A percentile compares a stretch with the other conserved stretches of the same genome.
Conservation (phyloP, 495 filamentous ascomycete species). For the Niebla homalea region DNA sequence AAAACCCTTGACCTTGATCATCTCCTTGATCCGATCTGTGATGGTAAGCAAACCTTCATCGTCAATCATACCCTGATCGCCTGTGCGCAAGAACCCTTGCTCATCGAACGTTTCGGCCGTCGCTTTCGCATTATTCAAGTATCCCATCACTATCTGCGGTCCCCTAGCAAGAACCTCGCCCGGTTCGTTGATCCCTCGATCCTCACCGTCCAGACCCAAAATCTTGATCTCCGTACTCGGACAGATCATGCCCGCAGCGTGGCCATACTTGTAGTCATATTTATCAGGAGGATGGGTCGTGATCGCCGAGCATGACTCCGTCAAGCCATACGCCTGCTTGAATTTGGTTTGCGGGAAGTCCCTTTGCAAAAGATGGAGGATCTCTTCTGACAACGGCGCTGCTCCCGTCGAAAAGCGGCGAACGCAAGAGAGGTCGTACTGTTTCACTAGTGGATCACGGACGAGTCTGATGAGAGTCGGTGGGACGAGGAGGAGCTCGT, state of each 20-base stretch:
- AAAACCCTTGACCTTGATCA: constrained; percentile 66
- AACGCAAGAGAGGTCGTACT: no score
- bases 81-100: constrained; percentile 52
- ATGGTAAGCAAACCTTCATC: constrained; percentile 43
- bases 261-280: constrained; percentile 42
- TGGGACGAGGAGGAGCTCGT: constrained; percentile 52
- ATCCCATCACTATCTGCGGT: constrained; percentile 46
- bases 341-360: constrained; percentile 50
- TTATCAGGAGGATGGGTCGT: constrained; percentile 41
- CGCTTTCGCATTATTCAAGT: constrained; percentile 38
- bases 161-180: constrained; percentile 50
- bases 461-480: constrained; percentile 57
- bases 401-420: no score
- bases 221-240: constrained; percentile 49
- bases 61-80: constrained; percentile 50
- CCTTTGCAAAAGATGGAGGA: constrained; percentile 39
- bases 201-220: constrained; percentile 34
- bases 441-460: constrained; percentile 47
- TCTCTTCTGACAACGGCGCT: no score
- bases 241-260: constrained; percentile 46
- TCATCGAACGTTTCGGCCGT: constrained; percentile 46
- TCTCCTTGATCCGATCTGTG: constrained; percentile 57
- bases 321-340: constrained; percentile 60
- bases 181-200: constrained; percentile 32
- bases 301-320: constrained; percentile 50